These are phyloP conservation scores for Scheffersomyces segobiensis DNA, from an alignment of 1,139 yeast genomes.

Conservation along the genomic window DNA sequence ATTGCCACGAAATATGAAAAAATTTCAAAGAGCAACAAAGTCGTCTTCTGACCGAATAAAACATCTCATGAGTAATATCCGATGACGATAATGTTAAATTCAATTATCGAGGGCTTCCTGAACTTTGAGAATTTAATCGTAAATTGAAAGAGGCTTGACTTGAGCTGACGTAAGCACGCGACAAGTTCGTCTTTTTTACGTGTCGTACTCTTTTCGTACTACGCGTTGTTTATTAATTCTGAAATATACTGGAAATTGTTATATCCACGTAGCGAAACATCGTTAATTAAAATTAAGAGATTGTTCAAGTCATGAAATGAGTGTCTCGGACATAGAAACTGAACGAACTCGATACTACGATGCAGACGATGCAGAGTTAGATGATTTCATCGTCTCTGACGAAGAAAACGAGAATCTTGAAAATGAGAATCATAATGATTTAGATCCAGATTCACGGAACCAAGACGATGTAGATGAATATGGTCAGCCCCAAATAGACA, in stretches of 20 bases:
- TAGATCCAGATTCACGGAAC: conserved; percentile 11
- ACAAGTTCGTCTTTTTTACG: not conserved
- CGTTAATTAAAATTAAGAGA: too few relatives aligned
- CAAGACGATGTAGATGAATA: conserved; percentile 14
- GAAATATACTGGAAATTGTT: not conserved
- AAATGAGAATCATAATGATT: conserved; percentile 6
- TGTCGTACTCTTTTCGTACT: not conserved
- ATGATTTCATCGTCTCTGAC: conserved; percentile 23
- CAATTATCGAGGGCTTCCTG: not conserved
- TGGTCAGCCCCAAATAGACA: conserved; percentile 22
- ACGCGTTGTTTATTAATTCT: not conserved
- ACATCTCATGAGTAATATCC: not conserved
- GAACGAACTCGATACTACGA: not conserved
- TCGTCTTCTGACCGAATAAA: not conserved
- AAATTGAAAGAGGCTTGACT: not conserved
- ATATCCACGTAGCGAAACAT: not conserved
- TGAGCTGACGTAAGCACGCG: not conserved
- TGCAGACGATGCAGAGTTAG: conserved; percentile 15
- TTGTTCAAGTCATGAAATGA: not conserved
- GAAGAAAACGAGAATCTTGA: conserved; percentile 11
- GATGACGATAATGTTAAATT: not conserved
- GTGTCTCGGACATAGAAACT: not conserved
- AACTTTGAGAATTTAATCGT: not conserved
- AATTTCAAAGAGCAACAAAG: not conserved
- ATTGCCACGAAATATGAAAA: not conserved